Conservation (phyloP, 1,284 basidiomycete genomes). For the Pseudozyma thailandica region DNA sequence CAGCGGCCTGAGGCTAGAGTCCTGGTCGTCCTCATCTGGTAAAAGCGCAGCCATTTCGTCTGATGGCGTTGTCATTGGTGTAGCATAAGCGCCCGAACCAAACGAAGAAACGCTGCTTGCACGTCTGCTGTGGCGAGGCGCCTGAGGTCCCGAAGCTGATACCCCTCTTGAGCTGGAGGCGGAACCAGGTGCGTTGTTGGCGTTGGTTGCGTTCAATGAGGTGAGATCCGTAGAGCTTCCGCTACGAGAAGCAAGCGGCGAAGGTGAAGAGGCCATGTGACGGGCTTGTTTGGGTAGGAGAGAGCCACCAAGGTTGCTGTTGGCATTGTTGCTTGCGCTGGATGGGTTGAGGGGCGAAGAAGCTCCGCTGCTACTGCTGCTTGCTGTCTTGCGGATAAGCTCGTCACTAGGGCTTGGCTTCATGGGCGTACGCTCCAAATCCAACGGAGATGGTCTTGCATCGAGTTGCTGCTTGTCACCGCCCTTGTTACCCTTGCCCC, state of each 20-base stretch:
- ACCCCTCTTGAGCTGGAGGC: slow-evolving; percentile 22
- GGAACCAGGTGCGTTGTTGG: slow-evolving; percentile 3
- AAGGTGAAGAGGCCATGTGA: slow-evolving; percentile 28
- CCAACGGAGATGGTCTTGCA: slow-evolving; percentile 1
- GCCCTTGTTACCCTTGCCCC: slow-evolving; percentile 19
- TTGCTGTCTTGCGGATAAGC: slow-evolving; percentile 5
- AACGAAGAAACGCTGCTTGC: slow-evolving; percentile 50
- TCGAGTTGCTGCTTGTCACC: slow-evolving; percentile 19
- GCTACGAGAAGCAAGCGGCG: slow-evolving; percentile 39
- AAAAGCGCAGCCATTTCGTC: slow-evolving; percentile 49
- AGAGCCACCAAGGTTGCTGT: slow-evolving; percentile 8
- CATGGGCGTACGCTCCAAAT: slow-evolving; percentile 36
- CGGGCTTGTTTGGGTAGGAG: slow-evolving; percentile 14
- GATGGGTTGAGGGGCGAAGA: slow-evolving; percentile 15
- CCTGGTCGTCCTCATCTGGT: slow-evolving; percentile 34
- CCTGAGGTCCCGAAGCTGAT: slow-evolving; percentile 13
- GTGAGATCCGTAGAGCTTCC: slow-evolving; percentile 33
- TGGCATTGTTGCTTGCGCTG: slow-evolving; percentile 4
- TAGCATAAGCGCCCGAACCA: slow-evolving; percentile 47
- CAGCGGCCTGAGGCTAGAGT: slow-evolving; percentile 27
- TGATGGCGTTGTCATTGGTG: slow-evolving; percentile 50
- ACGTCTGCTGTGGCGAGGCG: slow-evolving; percentile 38
- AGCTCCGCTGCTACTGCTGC: slow-evolving; percentile 18
- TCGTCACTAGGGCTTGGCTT: slow-evolving; percentile 31
- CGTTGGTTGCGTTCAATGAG: slow-evolving; percentile 7